Evolutionary conservation across 345 rosid genomes (phyloP).

Genomic region (Aegle marmelos): DNA sequence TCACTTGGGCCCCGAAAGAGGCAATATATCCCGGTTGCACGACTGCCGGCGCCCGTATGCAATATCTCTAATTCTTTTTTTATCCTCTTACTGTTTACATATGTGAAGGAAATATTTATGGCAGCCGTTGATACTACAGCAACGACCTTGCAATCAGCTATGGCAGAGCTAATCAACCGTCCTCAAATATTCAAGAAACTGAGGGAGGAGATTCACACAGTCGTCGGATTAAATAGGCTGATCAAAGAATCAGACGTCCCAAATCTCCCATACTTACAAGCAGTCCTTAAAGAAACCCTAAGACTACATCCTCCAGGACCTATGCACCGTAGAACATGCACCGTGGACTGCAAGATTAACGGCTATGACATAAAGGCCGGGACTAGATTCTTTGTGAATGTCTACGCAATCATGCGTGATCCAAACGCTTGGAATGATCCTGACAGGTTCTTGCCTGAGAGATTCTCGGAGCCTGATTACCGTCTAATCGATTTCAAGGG

Average conservation of each 20-base stretch:
- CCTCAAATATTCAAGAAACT: conserved; percentile 27
- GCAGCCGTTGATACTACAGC: conserved; percentile 36
- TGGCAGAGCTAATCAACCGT: conserved; percentile 33
- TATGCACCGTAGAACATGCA: conserved; percentile 33
- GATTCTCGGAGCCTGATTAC: conserved; percentile 12
- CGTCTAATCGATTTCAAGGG: conserved; percentile 21
- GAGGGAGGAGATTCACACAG: conserved; percentile 29
- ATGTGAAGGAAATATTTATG: conserved; percentile 25
- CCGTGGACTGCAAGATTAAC: conserved; percentile 15
- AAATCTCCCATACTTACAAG: conserved; percentile 37
- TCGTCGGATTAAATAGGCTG: conserved; percentile 23
- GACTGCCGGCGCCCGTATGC: too few species aligned
- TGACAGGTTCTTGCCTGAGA: conserved; percentile 23
- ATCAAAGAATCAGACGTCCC: conserved; percentile 41
- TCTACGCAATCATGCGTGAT: conserved; percentile 31
- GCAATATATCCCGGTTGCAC: too few species aligned
- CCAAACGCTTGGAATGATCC: conserved; percentile 25
- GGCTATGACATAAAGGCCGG: conserved; percentile 27
- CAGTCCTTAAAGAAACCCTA: conserved; percentile 40
- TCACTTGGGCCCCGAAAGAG: too few species aligned
- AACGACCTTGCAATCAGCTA: conserved; percentile 36
- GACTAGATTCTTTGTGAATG: conserved; percentile 27
- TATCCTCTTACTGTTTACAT: too few species aligned
- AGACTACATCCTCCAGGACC: conserved; percentile 40
- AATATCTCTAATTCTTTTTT: too few species aligned